A percentile compares a stretch with the other conserved stretches of the same genome.
Evolutionary conservation across 139 green algal genomes (phyloP).

Genomic region (Chlamydomonas asymmetrica): DNA sequence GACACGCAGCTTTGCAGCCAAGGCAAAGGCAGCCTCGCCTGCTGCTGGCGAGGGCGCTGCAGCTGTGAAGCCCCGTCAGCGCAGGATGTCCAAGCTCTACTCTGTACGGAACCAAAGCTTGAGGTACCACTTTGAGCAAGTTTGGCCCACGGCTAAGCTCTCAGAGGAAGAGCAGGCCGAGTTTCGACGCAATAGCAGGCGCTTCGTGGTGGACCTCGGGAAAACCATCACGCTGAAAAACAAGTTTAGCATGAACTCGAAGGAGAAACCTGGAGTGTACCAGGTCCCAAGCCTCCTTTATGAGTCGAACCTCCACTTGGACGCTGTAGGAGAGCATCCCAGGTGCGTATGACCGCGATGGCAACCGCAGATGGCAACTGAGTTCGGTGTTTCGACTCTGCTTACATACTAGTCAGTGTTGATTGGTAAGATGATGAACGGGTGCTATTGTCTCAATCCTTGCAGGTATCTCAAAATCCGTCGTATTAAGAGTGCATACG

Average conservation of each 20-base stretch:
- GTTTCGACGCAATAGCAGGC: slow-evolving; percentile 39
- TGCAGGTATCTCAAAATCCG: slow-evolving; percentile 46
- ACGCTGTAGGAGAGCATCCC: slow-evolving; percentile 44
- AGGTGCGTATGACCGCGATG: slow-evolving; percentile 26
- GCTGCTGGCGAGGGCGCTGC: neutral
- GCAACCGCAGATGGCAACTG: no score
- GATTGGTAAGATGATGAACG: no score
- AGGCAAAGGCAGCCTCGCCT: neutral
- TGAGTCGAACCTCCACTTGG: slow-evolving; percentile 46
- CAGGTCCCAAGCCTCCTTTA: slow-evolving; percentile 33
- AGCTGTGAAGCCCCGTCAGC: neutral
- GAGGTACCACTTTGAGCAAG: slow-evolving; percentile 39
- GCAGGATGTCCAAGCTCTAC: slow-evolving; percentile 28
- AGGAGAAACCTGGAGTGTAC: neutral
- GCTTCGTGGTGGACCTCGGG: slow-evolving; percentile 41
- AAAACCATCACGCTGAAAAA: slow-evolving; percentile 21
- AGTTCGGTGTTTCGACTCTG: no score
- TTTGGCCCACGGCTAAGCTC: slow-evolving; percentile 46
- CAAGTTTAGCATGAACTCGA: slow-evolving; percentile 31
- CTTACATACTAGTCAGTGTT: no score
- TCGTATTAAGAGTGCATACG: slow-evolving; percentile 9
- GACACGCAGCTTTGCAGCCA: no score
- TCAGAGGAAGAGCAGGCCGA: slow-evolving; percentile 27
- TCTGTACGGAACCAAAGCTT: slow-evolving; percentile 38
- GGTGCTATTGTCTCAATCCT: neutral